Conservation (phyloP, 345 rosid species). For the Odontarrhena argentea region DNA sequence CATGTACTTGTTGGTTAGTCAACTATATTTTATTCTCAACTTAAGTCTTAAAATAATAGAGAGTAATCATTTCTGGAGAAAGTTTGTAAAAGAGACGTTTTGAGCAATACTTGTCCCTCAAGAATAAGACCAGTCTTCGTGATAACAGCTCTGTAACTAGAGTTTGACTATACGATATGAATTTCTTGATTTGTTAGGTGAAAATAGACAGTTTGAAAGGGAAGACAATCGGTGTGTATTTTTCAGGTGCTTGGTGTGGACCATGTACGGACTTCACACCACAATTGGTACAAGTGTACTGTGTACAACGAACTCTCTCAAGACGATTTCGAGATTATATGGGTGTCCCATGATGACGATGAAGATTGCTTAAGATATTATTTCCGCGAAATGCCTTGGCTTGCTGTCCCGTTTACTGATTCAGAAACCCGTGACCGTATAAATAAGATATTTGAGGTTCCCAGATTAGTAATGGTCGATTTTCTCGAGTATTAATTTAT, state of each 20-base stretch:
- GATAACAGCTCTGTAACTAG: neutral
- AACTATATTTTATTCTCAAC: no score
- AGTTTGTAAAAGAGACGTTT: no score
- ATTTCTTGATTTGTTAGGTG: conserved; percentile 49
- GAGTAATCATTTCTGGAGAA: no score
- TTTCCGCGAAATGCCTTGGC: conserved; percentile 86
- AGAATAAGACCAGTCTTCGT: neutral
- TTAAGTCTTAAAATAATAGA: no score
- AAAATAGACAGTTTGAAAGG: conserved; percentile 67
- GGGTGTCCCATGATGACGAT: conserved; percentile 58
- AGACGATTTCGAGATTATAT: conserved; percentile 62
- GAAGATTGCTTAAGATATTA: conserved; percentile 58
- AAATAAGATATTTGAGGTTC: conserved; percentile 60
- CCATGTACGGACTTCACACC: conserved; percentile 76
- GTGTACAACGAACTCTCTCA: conserved; percentile 54
- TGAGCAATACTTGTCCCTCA: no score
- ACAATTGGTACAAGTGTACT: conserved; percentile 52
- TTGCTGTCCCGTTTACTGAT: conserved; percentile 75
- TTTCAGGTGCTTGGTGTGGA: conserved; percentile 86
- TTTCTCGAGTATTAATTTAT: conserved; percentile 26
- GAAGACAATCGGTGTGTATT: conserved; percentile 72
- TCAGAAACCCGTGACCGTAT: conserved; percentile 53
- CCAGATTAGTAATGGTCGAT: conserved; percentile 67
- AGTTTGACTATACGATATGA: neutral
- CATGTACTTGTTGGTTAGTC: no score